Base-by-base conservation (phyloP, 2,329 filamentous ascomycete species). In the Fulvia fulva region DNA sequence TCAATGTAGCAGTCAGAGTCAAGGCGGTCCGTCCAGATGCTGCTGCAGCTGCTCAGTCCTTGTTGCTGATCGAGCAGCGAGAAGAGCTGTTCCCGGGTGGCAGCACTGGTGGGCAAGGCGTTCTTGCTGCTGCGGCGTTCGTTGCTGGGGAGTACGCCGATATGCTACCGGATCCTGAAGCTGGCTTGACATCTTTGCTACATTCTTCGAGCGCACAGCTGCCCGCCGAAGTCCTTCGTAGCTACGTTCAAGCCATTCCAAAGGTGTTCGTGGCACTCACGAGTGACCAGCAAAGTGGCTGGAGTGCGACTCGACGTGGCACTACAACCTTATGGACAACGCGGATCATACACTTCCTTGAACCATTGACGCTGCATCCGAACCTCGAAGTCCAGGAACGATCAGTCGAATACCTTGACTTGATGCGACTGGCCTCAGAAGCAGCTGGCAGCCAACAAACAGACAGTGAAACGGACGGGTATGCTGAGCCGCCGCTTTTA, bases 301-400 rank as follows among this genome's bases (percentile, higher is more conserved):
- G 91, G 90, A 89, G 86, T 9, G 72, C 83, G 0, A 85, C 88
- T 69, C 81, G 88, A 57, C 92, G 90, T 71, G 87, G 88, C 0
- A 86, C 86, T 62, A 85, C 89, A 32, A 85, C 88, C 8, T 81
- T 97, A 3, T 79, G 96, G 23, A 86, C 96, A 75, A 88, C 89
- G 26, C 85, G 91, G 1, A 85, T 97, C 6, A 83, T 96, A 21
- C 85, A 94, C 71, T 88, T 90, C 50, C 78, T 96, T 22, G 92
- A 97, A 67, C 84, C 87, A 0, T 75, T 97, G 16, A 85, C 87
- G 0, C 80, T 87, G 43, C 91, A 97, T 71, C 92, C 93, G 0
- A 90, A 87, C 67, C 80, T 99, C 1, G 94, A 99, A 71, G 91
- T 99, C 3, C 94, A 99, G 75, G 94, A 97, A 73, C 85, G 94